Conservation (phyloP, 768 basidiomycete genomes). For the Rhodotorula babjevae region DNA sequence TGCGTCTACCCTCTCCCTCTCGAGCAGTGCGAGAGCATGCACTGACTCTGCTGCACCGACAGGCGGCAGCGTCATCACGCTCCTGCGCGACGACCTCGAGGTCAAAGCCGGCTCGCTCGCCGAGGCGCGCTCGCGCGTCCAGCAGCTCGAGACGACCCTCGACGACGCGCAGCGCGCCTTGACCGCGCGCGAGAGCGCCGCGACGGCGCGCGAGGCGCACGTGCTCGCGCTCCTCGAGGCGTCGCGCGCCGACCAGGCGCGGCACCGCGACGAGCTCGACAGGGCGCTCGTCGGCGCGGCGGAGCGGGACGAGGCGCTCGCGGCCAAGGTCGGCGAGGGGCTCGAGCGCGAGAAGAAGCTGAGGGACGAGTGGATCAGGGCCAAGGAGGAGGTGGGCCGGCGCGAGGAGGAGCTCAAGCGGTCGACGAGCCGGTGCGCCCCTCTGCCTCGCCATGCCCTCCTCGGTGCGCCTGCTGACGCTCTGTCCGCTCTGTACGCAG, state of each 20-base stretch:
- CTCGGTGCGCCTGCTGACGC: too few species aligned
- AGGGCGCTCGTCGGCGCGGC: neutral
- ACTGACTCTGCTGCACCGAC: neutral
- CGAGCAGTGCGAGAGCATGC: too few species aligned
- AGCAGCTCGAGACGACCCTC: neutral
- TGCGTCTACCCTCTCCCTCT: neutral
- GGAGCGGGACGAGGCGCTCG: neutral
- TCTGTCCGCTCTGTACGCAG: neutral
- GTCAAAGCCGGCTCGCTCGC: conserved; percentile 6
- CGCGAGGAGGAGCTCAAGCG: neutral
- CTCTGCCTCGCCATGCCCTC: too few species aligned
- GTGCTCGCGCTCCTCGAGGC: neutral
- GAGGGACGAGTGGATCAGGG: neutral
- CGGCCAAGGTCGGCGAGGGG: neutral
- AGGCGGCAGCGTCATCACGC: conserved; percentile 17
- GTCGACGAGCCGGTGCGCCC: neutral
- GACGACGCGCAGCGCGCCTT: neutral
- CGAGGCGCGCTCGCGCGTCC: conserved; percentile 8
- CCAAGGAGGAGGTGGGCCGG: neutral
- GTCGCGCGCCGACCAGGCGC: neutral
- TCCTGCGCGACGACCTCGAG: conserved; percentile 25
- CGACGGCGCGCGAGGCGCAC: too few species aligned
- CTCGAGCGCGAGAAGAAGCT: neutral
- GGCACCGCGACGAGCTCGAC: neutral
- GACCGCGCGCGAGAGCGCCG: too few species aligned